Evolutionary conservation across 208 protist genomes (phyloP), one percentile per base, ranked within the genome.

Genomic region (Trypanosomatidae sp.): DNA sequence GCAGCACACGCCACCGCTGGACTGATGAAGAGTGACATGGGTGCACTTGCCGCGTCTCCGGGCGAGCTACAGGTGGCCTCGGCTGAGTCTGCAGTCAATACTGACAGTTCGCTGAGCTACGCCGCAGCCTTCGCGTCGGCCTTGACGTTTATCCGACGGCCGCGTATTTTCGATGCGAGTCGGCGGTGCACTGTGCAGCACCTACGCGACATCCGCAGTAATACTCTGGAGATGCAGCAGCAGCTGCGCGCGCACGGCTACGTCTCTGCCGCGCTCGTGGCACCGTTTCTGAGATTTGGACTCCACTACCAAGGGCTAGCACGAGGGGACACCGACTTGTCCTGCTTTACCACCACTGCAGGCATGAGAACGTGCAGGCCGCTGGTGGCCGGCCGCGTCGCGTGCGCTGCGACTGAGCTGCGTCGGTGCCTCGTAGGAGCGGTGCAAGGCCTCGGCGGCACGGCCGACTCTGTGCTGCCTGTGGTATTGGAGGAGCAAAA

Each of bases 241-340:
- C 49, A 69, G 39, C 76, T 80, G 58, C 66, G 36, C 46, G 25
- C 58, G 15, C 65, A 80, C 30, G 76, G 76, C 49, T 66, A 69
- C 66, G 19, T 80, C 22, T 25, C 66, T n/a, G 25, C 70, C 0
- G 55, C 69, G 55, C 70, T 62, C 4, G 69, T 76, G 6, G 76
- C 76, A 9, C 76, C 76, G 0, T 43, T 76, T 30, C 49, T 73
- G 7, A 70, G 25, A 28, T 71, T 68, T 50, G 76, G 65, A 1
- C 17, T 80, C 25, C 76, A 72, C 49, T 73, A 71, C 22, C 69
- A 80, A 62, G 43, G 22, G 17, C 55, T 80, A 19, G 76, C 76
- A 2, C 65, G 66, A 1, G 69, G 76, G 1, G 64, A 76, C 25
- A 70, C 66, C 25, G 76, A 80, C 55, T 68, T 68, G 33, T 47